Evolutionary conservation across 306 rosid genomes (phyloP).

Genomic region (Ammopiptanthus mongolicus): DNA sequence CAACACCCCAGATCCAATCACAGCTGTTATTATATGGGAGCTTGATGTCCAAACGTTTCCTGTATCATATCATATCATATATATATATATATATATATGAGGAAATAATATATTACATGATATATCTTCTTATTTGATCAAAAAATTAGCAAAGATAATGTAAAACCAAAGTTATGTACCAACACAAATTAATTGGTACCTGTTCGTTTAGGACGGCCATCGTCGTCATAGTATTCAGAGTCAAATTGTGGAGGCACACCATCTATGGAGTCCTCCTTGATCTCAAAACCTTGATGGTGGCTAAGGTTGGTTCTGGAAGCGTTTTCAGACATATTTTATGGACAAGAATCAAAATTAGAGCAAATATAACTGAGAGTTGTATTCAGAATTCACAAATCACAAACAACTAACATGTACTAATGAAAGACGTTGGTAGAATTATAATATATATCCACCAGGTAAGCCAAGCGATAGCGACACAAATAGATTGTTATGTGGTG

Average conservation of each 20-base stretch:
- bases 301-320: background rate
- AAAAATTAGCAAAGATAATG: background rate
- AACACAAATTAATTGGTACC: slow-evolving; percentile 14
- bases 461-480: no score
- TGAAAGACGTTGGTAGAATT: no score
- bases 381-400: no score
- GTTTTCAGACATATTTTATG: slow-evolving; percentile 17
- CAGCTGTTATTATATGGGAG: slow-evolving; percentile 56
- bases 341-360: background rate
- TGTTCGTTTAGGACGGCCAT: slow-evolving; percentile 40
- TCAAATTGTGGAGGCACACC: background rate
- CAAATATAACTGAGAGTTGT: no score
- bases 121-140: no score
- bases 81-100: no score
- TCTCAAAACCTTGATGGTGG: slow-evolving; percentile 14
- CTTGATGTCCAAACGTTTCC: slow-evolving; percentile 59
- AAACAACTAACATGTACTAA: no score
- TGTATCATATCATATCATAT: background rate
- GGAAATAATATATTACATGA: no score
- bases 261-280: slow-evolving; percentile 13
- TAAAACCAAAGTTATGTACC: background rate
- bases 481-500: no score
- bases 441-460: no score
- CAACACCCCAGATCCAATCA: slow-evolving; percentile 59
- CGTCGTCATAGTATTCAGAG: slow-evolving; percentile 32